Percentiles rank a stretch among this genome's conserved stretches.
Evolutionary conservation across 192 early-diverging fungal species (phyloP).

Genomic region (Thamnidium elegans): DNA sequence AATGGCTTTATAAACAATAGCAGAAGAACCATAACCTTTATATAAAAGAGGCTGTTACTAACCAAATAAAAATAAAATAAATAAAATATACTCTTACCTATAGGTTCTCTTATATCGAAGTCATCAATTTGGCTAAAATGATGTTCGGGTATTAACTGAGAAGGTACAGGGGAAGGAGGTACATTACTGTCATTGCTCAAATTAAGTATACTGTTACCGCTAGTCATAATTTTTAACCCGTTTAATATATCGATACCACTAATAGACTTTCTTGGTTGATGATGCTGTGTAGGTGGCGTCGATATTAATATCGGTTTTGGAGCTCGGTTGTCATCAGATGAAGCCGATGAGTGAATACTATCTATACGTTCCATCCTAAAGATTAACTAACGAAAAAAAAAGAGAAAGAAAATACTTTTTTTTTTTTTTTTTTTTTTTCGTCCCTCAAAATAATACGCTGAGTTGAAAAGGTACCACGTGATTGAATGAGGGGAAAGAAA

Average conservation of each 20-base stretch:
- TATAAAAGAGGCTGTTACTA: too few relatives aligned
- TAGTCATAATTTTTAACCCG: not conserved
- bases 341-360: not conserved
- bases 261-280: not conserved
- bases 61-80: slow-evolving; percentile 10
- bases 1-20: slow-evolving; percentile 76
- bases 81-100: slow-evolving; percentile 23
- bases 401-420: too few relatives aligned
- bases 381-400: too few relatives aligned
- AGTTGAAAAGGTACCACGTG: too few relatives aligned
- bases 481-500: too few relatives aligned
- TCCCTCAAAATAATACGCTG: too few relatives aligned
- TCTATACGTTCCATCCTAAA: not conserved
- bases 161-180: not conserved
- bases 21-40: slow-evolving; percentile 83
- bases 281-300: not conserved
- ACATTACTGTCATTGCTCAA: not conserved
- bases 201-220: not conserved
- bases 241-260: not conserved
- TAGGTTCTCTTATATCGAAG: slow-evolving; percentile 30
- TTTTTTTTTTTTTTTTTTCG: too few relatives aligned
- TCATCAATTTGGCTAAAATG: slow-evolving; percentile 32
- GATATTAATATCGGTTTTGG: not conserved
- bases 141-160: not conserved
- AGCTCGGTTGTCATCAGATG: not conserved